Evolutionary conservation across 495 filamentous ascomycete species (phyloP).

Genomic region (Niebla homalea): DNA sequence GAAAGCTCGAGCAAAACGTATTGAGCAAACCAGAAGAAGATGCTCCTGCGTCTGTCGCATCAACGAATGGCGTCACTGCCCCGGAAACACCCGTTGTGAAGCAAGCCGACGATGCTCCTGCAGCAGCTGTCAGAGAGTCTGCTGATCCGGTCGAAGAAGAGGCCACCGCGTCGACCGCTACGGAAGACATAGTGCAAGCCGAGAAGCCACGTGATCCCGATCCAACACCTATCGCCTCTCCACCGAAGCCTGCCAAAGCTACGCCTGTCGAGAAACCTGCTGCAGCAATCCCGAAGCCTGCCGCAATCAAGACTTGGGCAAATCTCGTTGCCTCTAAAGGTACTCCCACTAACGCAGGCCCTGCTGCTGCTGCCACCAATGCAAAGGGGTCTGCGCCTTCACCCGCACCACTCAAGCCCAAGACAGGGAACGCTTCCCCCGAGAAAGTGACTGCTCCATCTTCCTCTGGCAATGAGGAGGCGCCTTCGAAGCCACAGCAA

Average conservation of each 20-base stretch:
- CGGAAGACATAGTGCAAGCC: constrained; percentile 33
- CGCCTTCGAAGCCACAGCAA: constrained; percentile 32
- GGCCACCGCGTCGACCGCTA: constrained; percentile 27
- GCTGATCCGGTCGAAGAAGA: constrained; percentile 6
- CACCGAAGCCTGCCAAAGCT: constrained; percentile 32
- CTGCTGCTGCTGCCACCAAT: constrained; percentile 28
- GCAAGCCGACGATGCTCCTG: constrained; percentile 19
- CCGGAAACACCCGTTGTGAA: constrained; percentile 2
- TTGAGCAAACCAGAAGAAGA: constrained; percentile 31
- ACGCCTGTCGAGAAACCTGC: constrained; percentile 40
- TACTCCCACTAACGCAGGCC: constrained; percentile 26
- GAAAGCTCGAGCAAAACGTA: constrained; percentile 41
- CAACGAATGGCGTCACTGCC: constrained; percentile 12
- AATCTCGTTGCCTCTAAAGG: constrained; percentile 46
- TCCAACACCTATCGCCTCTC: constrained; percentile 37
- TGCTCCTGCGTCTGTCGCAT: constrained; percentile 24
- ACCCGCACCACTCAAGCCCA: constrained; percentile 23
- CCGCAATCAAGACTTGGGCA: constrained; percentile 74
- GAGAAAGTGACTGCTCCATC: constrained; percentile 17
- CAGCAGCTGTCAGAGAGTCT: constrained; percentile 8
- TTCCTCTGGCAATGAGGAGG: constrained; percentile 28
- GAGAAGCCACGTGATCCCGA: constrained; percentile 42
- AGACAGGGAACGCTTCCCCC: constrained; percentile 31
- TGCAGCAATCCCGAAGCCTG: constrained; percentile 28
- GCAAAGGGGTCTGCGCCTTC: constrained; percentile 23